Evolutionary conservation across 2,329 filamentous ascomycete genomes (phyloP).

Genomic region (Penicillium sp.): DNA sequence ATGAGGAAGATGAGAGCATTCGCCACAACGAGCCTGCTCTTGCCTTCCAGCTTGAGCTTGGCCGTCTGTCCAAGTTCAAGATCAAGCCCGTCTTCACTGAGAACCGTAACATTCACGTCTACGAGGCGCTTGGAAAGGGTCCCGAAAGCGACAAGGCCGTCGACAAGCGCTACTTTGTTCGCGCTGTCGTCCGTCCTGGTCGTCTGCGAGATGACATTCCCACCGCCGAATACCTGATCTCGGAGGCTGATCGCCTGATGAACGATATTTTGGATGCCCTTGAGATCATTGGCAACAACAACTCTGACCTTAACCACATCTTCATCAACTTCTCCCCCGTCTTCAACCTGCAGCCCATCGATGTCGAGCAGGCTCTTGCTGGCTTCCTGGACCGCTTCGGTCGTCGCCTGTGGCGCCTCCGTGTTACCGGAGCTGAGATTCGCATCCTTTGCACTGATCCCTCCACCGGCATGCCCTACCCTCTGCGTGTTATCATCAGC

Average conservation of each 20-base stretch:
- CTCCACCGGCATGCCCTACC: constrained; percentile 76
- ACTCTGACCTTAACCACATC: constrained; percentile 98
- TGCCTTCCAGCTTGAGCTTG: constrained; percentile 97
- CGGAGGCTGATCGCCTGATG: constrained; percentile 92
- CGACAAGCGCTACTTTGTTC: constrained; percentile 92
- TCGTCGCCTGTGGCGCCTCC: constrained; percentile 89
- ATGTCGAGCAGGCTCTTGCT: constrained; percentile 89
- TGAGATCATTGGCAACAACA: constrained; percentile 98
- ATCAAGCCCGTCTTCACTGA: constrained; percentile 98
- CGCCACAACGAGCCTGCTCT: constrained; percentile 95
- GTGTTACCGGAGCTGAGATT: constrained; percentile 95
- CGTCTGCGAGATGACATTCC: constrained; percentile 95
- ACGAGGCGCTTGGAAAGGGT: constrained; percentile 92
- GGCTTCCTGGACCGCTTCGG: constrained; percentile 97
- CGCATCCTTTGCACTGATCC: constrained; percentile 97
- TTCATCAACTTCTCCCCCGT: constrained; percentile 99
- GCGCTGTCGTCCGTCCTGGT: constrained; percentile 89
- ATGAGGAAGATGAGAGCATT: constrained; percentile 89
- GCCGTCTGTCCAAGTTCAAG: constrained; percentile 91
- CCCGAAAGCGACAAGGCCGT: constrained; percentile 74
- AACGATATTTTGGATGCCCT: constrained; percentile 96
- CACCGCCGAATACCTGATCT: constrained; percentile 97
- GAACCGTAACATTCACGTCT: constrained; percentile 98
- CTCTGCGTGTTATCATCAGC: constrained; percentile 91
- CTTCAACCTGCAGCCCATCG: constrained; percentile 83